These are phyloP conservation scores for Fusarium veterinarium DNA, from an alignment of 2,329 filamentous ascomycete species.

Conservation along the genomic window DNA sequence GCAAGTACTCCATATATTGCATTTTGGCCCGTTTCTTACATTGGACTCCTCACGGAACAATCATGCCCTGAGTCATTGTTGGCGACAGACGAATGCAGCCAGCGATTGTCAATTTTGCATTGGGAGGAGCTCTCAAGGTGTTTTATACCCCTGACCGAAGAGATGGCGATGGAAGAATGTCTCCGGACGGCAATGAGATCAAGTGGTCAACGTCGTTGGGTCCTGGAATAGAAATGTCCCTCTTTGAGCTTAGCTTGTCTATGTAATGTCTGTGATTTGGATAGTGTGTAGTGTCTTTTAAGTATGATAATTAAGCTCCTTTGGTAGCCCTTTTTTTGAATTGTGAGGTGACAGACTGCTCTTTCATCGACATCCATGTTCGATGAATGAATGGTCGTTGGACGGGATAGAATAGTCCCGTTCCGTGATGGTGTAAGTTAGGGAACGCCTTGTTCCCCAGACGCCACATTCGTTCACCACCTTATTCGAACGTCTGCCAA, in stretches of 20 bases:
- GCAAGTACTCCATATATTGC: constrained; percentile 38
- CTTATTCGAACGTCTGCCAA: constrained; percentile 4
- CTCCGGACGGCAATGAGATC: constrained; percentile 27
- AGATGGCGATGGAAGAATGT: constrained; percentile 31
- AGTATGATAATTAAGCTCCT: constrained; percentile 17
- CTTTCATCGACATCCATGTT: not conserved
- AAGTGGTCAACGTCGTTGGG: constrained; percentile 20
- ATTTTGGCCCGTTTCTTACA: constrained; percentile 29
- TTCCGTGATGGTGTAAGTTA: not conserved
- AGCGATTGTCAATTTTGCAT: constrained; percentile 33
- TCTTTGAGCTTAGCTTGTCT: constrained; percentile 35
- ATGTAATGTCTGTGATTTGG: constrained; percentile 43
- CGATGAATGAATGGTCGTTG: not conserved
- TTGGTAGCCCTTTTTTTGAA: not conserved
- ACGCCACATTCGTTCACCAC: constrained; percentile 11
- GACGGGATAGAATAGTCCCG: constrained; percentile 5
- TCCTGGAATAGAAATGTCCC: constrained; percentile 19
- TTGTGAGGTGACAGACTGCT: not conserved
- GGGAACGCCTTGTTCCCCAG: constrained; percentile 2
- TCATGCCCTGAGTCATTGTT: constrained; percentile 20
- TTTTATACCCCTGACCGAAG: constrained; percentile 30
- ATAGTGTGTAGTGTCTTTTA: constrained; percentile 40
- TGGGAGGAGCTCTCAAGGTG: constrained; percentile 28
- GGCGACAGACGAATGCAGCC: constrained; percentile 26
- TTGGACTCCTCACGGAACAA: constrained; percentile 19